phyloP scores from a whole-genome alignment of 257 asterid genomes.

The Jasminum sambac region DNA sequence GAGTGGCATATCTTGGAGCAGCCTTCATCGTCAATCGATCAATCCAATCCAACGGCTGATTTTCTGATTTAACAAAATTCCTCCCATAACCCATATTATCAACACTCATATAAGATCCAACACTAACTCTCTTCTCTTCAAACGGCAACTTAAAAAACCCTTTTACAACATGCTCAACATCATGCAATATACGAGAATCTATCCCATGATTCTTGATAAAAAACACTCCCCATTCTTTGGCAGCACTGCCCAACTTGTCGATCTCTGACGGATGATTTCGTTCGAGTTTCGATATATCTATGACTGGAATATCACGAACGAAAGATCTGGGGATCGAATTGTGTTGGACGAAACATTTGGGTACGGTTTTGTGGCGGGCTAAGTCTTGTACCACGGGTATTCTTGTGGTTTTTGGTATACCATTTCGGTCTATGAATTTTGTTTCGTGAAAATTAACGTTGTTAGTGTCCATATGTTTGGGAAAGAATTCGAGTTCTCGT shows the following conservation, averaged over 20 bases:
- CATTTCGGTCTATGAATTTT: constrained; percentile 33
- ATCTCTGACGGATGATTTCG: constrained; percentile 28
- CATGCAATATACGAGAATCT: constrained; percentile 20
- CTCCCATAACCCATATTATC: constrained; percentile 51
- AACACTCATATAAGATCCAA: constrained; percentile 29
- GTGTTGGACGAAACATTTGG: constrained; percentile 32
- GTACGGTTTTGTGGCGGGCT: constrained; percentile 32
- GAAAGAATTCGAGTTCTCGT: neutral
- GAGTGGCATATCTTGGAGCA: constrained; percentile 38
- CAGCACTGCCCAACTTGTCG: constrained; percentile 30
- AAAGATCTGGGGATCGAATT: constrained; percentile 14
- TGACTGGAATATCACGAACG: constrained; percentile 6
- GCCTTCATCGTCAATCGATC: constrained; percentile 52
- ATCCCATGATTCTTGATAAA: constrained; percentile 41
- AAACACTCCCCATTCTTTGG: constrained; percentile 43
- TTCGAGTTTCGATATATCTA: constrained; percentile 31
- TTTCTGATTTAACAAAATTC: constrained; percentile 35
- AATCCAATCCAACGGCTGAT: constrained; percentile 49
- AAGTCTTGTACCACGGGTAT: constrained; percentile 50
- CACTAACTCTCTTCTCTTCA: constrained; percentile 42
- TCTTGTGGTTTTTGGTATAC: constrained; percentile 19
- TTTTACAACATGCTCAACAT: constrained; percentile 26
- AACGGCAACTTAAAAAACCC: constrained; percentile 35
- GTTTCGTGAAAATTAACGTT: constrained; percentile 29
- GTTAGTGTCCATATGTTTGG: neutral